These are phyloP conservation scores for Pleurotus sapidus DNA, from an alignment of 768 basidiomycete species.

Conservation along the genomic window DNA sequence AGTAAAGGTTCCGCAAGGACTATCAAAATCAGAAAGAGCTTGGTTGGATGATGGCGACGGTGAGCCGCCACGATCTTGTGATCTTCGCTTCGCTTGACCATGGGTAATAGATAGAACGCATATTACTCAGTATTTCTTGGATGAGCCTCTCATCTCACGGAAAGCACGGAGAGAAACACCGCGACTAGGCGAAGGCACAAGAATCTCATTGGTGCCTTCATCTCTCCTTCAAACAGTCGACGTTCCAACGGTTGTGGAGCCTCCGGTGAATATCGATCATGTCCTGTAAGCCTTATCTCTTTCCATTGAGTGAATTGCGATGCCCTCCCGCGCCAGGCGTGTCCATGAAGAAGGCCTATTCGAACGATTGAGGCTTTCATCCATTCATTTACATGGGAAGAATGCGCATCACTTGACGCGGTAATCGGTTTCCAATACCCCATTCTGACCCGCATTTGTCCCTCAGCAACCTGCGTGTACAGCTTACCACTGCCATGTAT, in stretches of 20 bases:
- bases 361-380: no score
- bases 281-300: constrained; percentile 33
- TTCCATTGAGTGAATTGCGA: no score
- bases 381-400: no score
- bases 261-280: constrained; percentile 27
- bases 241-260: constrained; percentile 22
- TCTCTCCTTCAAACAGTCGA: constrained; percentile 1
- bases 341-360: no score
- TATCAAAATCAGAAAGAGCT: constrained; percentile 32
- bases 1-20: constrained; percentile 20
- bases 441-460: constrained; percentile 4
- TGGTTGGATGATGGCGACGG: constrained; percentile 34
- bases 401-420: no score
- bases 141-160: constrained; percentile 24
- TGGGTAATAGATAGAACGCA: not conserved
- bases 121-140: not conserved
- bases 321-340: no score
- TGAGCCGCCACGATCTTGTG: not conserved
- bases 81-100: no score
- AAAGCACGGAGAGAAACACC: constrained; percentile 48
- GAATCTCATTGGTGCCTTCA: not conserved
- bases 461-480: constrained; percentile 1
- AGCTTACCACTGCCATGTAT: constrained; percentile 17
- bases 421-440: constrained; percentile 1
- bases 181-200: constrained; percentile 25